These are phyloP conservation scores for Paramecium primaurelia DNA, from an alignment of 73 alveolate genomes.

Conservation along the genomic window DNA sequence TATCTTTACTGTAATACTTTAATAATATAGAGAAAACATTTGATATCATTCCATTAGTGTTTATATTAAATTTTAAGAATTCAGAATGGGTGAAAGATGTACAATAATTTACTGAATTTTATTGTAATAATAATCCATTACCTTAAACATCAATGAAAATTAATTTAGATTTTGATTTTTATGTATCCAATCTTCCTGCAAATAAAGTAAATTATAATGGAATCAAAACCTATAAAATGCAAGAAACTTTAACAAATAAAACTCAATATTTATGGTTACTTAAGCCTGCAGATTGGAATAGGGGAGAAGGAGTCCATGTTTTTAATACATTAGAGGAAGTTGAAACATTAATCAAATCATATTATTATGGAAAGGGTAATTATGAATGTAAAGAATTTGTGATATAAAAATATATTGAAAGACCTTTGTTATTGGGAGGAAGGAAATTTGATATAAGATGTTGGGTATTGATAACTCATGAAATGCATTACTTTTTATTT, in stretches of 20 bases:
- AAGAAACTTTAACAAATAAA: neutral
- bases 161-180: neutral
- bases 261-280: conserved; percentile 67
- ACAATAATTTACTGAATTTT: conserved; percentile 46
- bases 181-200: neutral
- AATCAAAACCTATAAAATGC: conserved; percentile 14
- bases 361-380: conserved; percentile 11
- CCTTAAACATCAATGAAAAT: neutral
- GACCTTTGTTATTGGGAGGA: conserved; percentile 84
- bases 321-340: conserved; percentile 59
- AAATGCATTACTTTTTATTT: conserved; percentile 69
- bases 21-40: conserved; percentile 73
- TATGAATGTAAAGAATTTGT: conserved; percentile 69
- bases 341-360: neutral
- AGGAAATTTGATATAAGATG: conserved; percentile 95
- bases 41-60: conserved; percentile 87
- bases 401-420: conserved; percentile 90
- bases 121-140: conserved; percentile 11
- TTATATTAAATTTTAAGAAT: conserved; percentile 69
- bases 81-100: conserved; percentile 55
- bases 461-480: conserved; percentile 83
- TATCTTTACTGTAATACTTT: conserved; percentile 73
- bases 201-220: neutral
- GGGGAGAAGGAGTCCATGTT: conserved; percentile 79
- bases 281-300: conserved; percentile 72